phyloP scores from a whole-genome alignment of 148 eudicot genomes.

The Bassia scoparia region DNA sequence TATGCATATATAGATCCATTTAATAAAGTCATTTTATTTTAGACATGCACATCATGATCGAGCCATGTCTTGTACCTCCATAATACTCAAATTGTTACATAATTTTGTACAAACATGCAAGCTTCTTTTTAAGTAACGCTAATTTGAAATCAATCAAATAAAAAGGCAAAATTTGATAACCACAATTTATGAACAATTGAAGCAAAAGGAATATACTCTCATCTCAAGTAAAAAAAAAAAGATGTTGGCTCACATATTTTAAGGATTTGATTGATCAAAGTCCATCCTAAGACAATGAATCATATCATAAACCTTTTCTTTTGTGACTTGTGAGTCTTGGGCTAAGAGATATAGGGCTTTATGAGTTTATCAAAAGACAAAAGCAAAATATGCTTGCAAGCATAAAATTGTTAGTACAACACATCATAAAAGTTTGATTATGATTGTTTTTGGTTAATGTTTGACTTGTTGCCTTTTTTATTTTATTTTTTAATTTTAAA shows the following conservation, averaged over 20 bases:
- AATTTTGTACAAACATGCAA: no score
- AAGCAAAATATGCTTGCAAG: constrained; percentile 16
- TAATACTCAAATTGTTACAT: no score
- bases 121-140: background rate
- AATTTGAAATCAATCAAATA: background rate
- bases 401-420: constrained; percentile 9
- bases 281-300: background rate
- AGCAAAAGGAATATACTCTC: background rate
- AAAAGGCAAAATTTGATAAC: background rate
- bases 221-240: no score
- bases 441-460: constrained; percentile 10
- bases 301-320: background rate
- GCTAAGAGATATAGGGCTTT: background rate
- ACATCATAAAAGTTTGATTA: background rate
- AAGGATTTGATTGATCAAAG: constrained; percentile 9
- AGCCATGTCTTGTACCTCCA: no score
- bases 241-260: background rate
- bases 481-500: no score
- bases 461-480: background rate
- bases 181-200: background rate
- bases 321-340: background rate
- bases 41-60: no score
- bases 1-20: no score
- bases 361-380: constrained; percentile 10
- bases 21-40: no score